phyloP scores from a whole-genome alignment of 257 asterid species.

The Mentha longifolia region DNA sequence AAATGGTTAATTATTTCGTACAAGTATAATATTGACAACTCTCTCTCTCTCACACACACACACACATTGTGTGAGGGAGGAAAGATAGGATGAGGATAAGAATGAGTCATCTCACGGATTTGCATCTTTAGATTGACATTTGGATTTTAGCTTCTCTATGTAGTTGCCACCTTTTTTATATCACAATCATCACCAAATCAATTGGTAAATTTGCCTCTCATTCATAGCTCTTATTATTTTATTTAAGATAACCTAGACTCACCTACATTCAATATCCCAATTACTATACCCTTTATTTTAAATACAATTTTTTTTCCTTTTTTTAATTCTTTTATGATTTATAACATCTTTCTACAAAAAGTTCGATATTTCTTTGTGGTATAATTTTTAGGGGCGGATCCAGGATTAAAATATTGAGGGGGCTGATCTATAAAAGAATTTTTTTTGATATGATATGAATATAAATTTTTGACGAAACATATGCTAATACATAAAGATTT shows the following conservation, averaged over 20 bases:
- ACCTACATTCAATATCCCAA: not conserved
- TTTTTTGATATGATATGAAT: too few species aligned
- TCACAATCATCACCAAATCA: not conserved
- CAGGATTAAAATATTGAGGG: too few species aligned
- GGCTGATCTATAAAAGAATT: too few species aligned
- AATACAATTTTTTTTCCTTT: too few species aligned
- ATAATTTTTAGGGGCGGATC: too few species aligned
- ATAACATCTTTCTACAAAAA: too few species aligned
- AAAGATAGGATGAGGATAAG: slow-evolving; percentile 23
- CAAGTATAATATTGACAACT: not conserved
- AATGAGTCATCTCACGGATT: slow-evolving; percentile 9
- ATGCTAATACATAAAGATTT: too few species aligned
- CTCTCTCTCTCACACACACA: not conserved
- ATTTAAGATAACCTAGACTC: not conserved
- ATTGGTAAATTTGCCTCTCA: not conserved
- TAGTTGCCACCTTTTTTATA: slow-evolving; percentile 17
- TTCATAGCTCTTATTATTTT: not conserved
- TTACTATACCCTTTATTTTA: not conserved
- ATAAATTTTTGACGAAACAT: too few species aligned
- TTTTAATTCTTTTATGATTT: too few species aligned
- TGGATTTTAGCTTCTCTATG: slow-evolving; percentile 5
- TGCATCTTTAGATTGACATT: slow-evolving; percentile 18
- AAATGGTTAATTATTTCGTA: not conserved
- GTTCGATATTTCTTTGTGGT: too few species aligned
- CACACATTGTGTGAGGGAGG: not conserved